A percentile compares a stretch with the other conserved stretches of the same genome.
These are phyloP conservation scores for Cyclotella atomus DNA, from an alignment of 108 stramenopile species.

Conservation along the genomic window DNA sequence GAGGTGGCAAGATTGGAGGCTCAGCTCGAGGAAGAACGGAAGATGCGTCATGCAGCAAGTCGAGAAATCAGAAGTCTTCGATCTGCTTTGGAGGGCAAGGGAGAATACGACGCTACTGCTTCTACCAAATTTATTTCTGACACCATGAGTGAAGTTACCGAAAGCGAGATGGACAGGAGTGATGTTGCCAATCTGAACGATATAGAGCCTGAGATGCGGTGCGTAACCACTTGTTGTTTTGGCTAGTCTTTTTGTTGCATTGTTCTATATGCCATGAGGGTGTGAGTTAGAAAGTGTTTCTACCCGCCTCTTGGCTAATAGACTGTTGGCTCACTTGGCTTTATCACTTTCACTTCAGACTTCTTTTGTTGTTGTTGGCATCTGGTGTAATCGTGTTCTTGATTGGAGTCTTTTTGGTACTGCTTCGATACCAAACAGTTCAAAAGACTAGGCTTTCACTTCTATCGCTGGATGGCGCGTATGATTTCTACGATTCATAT, in stretches of 20 bases:
- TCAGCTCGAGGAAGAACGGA: slow-evolving; percentile 75
- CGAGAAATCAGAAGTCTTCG: slow-evolving; percentile 83
- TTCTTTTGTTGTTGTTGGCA: not conserved
- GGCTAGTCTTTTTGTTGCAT: slow-evolving; percentile 18
- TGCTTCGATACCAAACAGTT: not conserved
- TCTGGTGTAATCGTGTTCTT: not conserved
- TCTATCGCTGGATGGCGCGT: not conserved
- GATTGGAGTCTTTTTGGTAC: slow-evolving; percentile 4
- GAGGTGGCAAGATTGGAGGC: slow-evolving; percentile 74
- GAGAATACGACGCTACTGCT: slow-evolving; percentile 67
- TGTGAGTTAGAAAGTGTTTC: not conserved
- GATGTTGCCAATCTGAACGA: slow-evolving; percentile 37
- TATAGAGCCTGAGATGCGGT: slow-evolving; percentile 37
- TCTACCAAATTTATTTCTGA: slow-evolving; percentile 44
- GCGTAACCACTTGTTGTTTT: slow-evolving; percentile 17
- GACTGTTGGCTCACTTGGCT: slow-evolving; percentile 15
- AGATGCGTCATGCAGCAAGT: slow-evolving; percentile 71
- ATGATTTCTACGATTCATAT: not conserved
- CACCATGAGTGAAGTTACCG: slow-evolving; percentile 51
- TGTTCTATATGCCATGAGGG: slow-evolving; percentile 15
- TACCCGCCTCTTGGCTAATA: slow-evolving; percentile 13
- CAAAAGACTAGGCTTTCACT: slow-evolving; percentile 1
- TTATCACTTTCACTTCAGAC: slow-evolving; percentile 6
- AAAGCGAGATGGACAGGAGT: slow-evolving; percentile 44
- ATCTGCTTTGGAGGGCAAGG: slow-evolving; percentile 73